Conservation (phyloP, 108 stramenopile species). For the Tribonema minus region DNA sequence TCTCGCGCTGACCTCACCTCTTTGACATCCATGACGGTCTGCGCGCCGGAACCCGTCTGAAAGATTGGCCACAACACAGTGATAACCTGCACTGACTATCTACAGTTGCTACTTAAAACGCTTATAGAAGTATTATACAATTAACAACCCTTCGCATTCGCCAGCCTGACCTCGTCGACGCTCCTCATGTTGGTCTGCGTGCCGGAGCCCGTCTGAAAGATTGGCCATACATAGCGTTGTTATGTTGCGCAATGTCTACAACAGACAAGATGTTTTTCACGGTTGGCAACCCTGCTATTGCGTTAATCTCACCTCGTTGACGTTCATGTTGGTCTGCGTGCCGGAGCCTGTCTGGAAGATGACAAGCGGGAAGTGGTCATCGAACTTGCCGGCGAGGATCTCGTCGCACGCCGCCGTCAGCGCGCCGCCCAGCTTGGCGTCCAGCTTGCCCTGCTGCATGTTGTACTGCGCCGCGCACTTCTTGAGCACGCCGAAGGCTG, state of each 20-base stretch:
- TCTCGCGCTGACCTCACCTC: too few relatives aligned
- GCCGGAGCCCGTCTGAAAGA: constrained; percentile 91
- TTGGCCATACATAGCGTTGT: too few relatives aligned
- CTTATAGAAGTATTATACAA: too few relatives aligned
- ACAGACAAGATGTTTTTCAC: too few relatives aligned
- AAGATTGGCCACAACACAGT: too few relatives aligned
- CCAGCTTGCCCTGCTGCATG: constrained; percentile 66
- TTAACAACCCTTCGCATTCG: too few relatives aligned
- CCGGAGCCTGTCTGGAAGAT: constrained; percentile 94
- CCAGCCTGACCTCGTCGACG: too few relatives aligned
- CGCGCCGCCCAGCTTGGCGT: constrained; percentile 61
- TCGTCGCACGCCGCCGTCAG: constrained; percentile 81
- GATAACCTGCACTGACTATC: too few relatives aligned
- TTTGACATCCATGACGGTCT: constrained; percentile 99
- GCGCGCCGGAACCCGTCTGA: constrained; percentile 94
- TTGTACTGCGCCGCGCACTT: constrained; percentile 86
- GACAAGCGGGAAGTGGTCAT: constrained; percentile 89
- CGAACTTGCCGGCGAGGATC: constrained; percentile 75
- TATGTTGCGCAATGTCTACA: too few relatives aligned
- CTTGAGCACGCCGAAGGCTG: constrained; percentile 78
- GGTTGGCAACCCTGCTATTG: too few relatives aligned
- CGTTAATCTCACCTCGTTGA: constrained; percentile 82
- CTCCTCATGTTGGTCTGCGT: constrained; percentile 99
- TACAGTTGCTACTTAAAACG: too few relatives aligned
- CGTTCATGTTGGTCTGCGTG: constrained; percentile 99